Evolutionary conservation across 805 yeast genomes (phyloP), one percentile per base, ranked within the genome.

Genomic region (Groenewaldozyma tartarivorans): DNA sequence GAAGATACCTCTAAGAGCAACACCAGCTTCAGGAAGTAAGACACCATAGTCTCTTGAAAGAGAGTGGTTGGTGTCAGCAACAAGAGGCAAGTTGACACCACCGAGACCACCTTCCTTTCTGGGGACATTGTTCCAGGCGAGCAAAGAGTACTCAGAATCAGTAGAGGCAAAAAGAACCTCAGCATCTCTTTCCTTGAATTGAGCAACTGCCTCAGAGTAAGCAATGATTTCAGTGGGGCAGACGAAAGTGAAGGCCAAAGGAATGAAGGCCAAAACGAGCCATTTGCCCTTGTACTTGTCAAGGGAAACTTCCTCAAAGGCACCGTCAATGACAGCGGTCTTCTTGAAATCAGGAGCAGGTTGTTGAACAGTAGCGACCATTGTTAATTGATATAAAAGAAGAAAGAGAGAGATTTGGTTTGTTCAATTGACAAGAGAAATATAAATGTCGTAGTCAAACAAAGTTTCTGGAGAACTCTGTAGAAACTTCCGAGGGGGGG

Each of bases 181-280:
- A 54, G 86, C 78, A 60, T 79, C 90, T 64, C 85, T 81, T 54
- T 76, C 94, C 56, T 81, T 66, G 71, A 92, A 92, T 75, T 81
- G 79, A 74, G 79, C 77, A 57, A 77, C 83, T 55, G 96, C 96
- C 57, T 90, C 95, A 50, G 96, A 84, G 81, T 87, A 92, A 56
- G 97, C 97, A 68, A 92, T 80, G 74, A 92, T 88, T 75, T 92
- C 97, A 55, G 98, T 92, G 68, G 99, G 98, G 73, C 98, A 92
- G 50, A 92, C 97, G 57, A 92, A 92, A 47, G 99, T 92, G 88
- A 92, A 92, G 40, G 98, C 98, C 77, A 90, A 73, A 68, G 98
- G 99, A 66, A 92, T 81, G 74, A 92, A 92, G 49, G 94, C 97
- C 60, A 92, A 75, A 52, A 92, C 69, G 54, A 92, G 96, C 95